These are phyloP conservation scores for Auricularia sp. DNA, from an alignment of 768 basidiomycete genomes.

Conservation along the genomic window DNA sequence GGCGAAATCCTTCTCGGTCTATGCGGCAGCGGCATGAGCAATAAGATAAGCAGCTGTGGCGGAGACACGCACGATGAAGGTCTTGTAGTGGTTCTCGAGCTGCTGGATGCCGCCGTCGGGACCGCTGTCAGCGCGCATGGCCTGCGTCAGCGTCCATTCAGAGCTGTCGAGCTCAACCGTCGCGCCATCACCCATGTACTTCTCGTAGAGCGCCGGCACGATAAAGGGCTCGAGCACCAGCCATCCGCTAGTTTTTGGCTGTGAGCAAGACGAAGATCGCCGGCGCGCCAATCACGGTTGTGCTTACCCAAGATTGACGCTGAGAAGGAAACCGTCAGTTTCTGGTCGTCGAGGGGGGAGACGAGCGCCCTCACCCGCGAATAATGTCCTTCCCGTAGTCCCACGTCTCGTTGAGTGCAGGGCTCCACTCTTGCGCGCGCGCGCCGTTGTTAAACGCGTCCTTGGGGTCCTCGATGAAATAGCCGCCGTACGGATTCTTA, in stretches of 20 bases:
- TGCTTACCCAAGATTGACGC: slow-evolving; percentile 7
- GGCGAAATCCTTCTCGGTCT: slow-evolving; percentile 88
- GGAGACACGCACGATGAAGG: slow-evolving; percentile 56
- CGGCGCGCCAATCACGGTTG: slow-evolving; percentile 27
- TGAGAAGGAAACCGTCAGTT: not conserved
- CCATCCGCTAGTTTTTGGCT: slow-evolving; percentile 50
- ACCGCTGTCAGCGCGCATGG: slow-evolving; percentile 52
- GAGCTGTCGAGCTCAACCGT: slow-evolving; percentile 30
- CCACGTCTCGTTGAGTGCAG: slow-evolving; percentile 69
- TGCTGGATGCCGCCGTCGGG: slow-evolving; percentile 49
- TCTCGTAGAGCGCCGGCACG: slow-evolving; percentile 49
- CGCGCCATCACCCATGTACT: slow-evolving; percentile 31
- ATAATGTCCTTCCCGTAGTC: slow-evolving; percentile 52
- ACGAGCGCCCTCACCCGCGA: slow-evolving; percentile 36
- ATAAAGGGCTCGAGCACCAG: slow-evolving; percentile 77
- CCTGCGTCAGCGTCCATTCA: slow-evolving; percentile 56
- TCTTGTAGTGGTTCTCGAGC: slow-evolving; percentile 68
- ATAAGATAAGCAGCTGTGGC: not conserved
- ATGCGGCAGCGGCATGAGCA: not conserved
- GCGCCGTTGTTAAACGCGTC: slow-evolving; percentile 72
- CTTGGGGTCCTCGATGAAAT: slow-evolving; percentile 61
- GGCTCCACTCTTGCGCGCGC: slow-evolving; percentile 68
- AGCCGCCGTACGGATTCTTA: slow-evolving; percentile 64
- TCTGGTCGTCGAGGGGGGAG: not conserved
- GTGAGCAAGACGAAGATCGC: slow-evolving; percentile 25